These are phyloP conservation scores for Grosmannia penicillata DNA, from an alignment of 2,329 filamentous ascomycete genomes.

Conservation along the genomic window DNA sequence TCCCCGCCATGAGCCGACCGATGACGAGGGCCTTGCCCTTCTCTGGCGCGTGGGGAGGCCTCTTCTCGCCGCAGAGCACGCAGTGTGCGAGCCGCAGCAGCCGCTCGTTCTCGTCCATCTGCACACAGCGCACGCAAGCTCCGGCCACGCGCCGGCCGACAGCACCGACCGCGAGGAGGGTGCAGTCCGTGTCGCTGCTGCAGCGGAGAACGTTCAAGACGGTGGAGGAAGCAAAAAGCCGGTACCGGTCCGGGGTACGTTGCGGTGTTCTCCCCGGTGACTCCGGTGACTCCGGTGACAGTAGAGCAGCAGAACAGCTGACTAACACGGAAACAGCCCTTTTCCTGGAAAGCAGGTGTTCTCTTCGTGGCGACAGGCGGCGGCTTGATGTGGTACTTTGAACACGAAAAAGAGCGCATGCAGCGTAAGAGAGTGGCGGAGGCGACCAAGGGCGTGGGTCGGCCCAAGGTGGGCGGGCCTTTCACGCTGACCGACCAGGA, in stretches of 20 bases:
- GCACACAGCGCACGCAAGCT: background rate
- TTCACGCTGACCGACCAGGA: conserved; percentile 76
- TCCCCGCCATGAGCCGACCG: conserved; percentile 5
- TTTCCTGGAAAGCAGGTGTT: conserved; percentile 80
- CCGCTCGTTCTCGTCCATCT: conserved; percentile 2
- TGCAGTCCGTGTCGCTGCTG: conserved; percentile 14
- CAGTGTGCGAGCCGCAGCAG: background rate
- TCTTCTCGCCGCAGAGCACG: background rate
- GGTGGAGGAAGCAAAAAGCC: conserved; percentile 43
- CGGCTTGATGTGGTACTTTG: conserved; percentile 78
- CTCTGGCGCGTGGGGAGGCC: conserved; percentile 4
- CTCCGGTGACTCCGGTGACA: no score
- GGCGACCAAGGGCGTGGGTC: conserved; percentile 81
- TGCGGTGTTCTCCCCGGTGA: no score
- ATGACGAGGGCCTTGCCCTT: conserved; percentile 6
- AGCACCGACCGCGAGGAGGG: no score
- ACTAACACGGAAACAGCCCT: conserved; percentile 45
- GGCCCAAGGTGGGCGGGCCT: conserved; percentile 79
- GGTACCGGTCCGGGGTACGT: conserved; percentile 40
- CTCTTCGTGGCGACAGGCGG: conserved; percentile 71
- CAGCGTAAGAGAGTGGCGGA: conserved; percentile 79
- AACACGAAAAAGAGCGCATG: conserved; percentile 82
- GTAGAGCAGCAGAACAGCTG: background rate
- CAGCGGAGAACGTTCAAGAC: conserved; percentile 32
- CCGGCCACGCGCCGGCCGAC: no score